phyloP scores from a whole-genome alignment of 352 stramenopile genomes.

The Sclerospora graminicola region DNA sequence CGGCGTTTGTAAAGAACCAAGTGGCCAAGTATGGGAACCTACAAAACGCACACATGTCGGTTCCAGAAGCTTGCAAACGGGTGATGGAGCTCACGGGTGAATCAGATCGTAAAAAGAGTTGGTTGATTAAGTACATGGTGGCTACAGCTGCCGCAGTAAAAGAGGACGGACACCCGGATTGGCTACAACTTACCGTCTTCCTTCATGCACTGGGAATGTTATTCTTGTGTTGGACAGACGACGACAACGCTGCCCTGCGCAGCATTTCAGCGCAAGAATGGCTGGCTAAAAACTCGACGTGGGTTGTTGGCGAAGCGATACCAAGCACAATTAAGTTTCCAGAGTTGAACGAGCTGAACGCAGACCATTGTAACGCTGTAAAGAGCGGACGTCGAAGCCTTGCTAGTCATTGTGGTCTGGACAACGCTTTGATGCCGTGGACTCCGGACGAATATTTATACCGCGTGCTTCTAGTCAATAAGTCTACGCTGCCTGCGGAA shows the following conservation, averaged over 20 bases:
- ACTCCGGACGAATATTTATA: conserved; percentile 75
- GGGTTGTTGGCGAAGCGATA: conserved; percentile 49
- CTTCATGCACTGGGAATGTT: conserved; percentile 63
- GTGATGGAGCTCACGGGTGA: conserved; percentile 61
- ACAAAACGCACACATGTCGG: conserved; percentile 39
- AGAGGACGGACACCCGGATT: conserved; percentile 65
- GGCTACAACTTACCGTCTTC: conserved; percentile 70
- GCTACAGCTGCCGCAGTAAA: conserved; percentile 45
- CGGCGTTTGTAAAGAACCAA: conserved; percentile 38
- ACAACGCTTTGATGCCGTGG: conserved; percentile 45
- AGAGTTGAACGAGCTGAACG: conserved; percentile 54
- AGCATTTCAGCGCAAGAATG: conserved; percentile 68
- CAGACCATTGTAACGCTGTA: conserved; percentile 31
- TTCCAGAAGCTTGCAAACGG: conserved; percentile 46
- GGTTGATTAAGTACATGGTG: conserved; percentile 68
- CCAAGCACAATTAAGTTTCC: conserved; percentile 48
- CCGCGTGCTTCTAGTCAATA: conserved; percentile 53
- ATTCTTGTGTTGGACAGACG: conserved; percentile 68
- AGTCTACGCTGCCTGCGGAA: conserved; percentile 47
- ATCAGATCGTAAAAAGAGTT: conserved; percentile 27
- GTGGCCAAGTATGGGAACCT: conserved; percentile 34
- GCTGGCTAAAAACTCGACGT: conserved; percentile 52
- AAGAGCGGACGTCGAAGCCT: conserved; percentile 7
- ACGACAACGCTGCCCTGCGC: conserved; percentile 47
- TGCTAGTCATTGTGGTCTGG: conserved; percentile 19